phyloP scores from a whole-genome alignment of 2,329 filamentous ascomycete genomes.

The Ophiostoma quercus region DNA sequence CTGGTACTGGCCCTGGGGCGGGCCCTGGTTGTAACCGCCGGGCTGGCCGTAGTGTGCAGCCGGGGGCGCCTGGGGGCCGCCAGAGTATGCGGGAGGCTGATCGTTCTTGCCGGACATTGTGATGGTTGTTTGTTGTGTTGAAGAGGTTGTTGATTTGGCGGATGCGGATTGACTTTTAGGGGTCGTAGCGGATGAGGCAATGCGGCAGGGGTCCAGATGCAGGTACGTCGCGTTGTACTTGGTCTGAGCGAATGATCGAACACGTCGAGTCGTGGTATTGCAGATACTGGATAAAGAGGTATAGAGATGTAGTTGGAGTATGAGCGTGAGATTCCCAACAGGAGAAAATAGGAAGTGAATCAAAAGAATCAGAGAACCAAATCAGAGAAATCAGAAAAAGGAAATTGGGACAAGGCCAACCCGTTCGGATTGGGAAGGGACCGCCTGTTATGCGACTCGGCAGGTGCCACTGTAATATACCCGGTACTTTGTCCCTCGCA shows the following conservation, averaged over 20 bases:
- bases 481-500: slow-evolving; percentile 5
- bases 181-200: neutral
- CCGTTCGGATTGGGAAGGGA: neutral
- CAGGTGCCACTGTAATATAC: slow-evolving; percentile 12
- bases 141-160: neutral
- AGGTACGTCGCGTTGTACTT: slow-evolving; percentile 1
- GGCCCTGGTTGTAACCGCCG: slow-evolving; percentile 18
- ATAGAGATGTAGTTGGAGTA: neutral
- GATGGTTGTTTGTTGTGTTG: neutral
- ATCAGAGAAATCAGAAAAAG: neutral
- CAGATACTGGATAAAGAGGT: neutral
- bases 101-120: slow-evolving; percentile 43
- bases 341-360: slow-evolving; percentile 3
- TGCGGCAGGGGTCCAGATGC: neutral
- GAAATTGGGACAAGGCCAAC: neutral
- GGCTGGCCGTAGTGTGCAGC: slow-evolving; percentile 28
- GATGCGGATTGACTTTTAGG: neutral
- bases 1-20: slow-evolving; percentile 33
- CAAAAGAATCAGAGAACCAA: no score
- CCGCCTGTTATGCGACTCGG: neutral
- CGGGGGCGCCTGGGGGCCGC: slow-evolving; percentile 32
- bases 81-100: slow-evolving; percentile 44
- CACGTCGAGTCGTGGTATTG: neutral
- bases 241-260: neutral
- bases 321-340: neutral